Conservation (phyloP, 441 rosid genomes). For the Omphalea diandra region DNA sequence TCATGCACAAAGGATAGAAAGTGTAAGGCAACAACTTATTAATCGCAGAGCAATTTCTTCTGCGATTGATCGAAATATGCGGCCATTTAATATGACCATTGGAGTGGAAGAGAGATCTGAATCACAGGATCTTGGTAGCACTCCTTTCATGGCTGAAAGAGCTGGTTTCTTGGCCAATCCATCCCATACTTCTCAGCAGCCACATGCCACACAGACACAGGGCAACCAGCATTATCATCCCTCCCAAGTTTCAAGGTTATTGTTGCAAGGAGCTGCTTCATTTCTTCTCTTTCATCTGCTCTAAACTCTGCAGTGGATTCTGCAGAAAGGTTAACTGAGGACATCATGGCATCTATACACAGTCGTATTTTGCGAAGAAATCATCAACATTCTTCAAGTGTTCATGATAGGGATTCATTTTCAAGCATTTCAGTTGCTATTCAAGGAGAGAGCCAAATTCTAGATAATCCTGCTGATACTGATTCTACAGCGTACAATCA, state of each 20-base stretch:
- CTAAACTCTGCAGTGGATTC: conserved; percentile 45
- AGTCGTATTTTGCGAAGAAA: conserved; percentile 30
- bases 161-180: conserved; percentile 9
- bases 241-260: conserved; percentile 36
- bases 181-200: conserved; percentile 9
- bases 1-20: conserved; percentile 50
- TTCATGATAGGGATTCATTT: conserved; percentile 34
- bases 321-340: conserved; percentile 35
- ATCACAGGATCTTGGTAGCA: conserved; percentile 30
- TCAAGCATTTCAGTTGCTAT: conserved; percentile 28
- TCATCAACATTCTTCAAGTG: conserved; percentile 30
- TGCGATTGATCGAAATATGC: conserved; percentile 36
- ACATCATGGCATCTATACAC: conserved; percentile 39
- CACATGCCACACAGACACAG: conserved; percentile 6
- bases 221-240: conserved; percentile 20
- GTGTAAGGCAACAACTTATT: conserved; percentile 45
- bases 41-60: conserved; percentile 30
- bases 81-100: conserved; percentile 38
- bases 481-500: conserved; percentile 25
- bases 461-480: conserved; percentile 24
- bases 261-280: conserved; percentile 35
- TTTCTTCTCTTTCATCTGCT: conserved; percentile 41
- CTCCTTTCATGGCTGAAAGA: conserved; percentile 24
- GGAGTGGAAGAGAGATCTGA: conserved; percentile 29
- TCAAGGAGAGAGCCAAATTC: conserved; percentile 27